A percentile compares a stretch with the other conserved stretches of the same genome.
phyloP scores from a whole-genome alignment of 2,329 filamentous ascomycete species.

The Atkinsonella texensis region DNA sequence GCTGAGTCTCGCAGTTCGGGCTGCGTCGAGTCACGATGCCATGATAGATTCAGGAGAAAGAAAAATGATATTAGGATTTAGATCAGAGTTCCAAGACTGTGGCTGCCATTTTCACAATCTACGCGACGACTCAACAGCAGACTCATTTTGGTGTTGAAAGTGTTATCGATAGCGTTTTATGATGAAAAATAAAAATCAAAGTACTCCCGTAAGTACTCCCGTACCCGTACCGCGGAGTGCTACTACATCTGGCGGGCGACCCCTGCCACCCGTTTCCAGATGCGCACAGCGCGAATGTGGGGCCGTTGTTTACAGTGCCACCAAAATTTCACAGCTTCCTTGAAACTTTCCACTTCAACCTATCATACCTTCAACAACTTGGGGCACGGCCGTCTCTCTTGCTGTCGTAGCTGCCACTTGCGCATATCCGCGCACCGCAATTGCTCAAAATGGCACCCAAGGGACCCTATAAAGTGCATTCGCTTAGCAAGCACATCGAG shows the following conservation, averaged over 20 bases:
- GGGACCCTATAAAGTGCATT: constrained; percentile 23
- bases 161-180: not conserved
- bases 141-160: not conserved
- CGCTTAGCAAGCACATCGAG: constrained; percentile 25
- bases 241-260: not conserved
- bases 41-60: not conserved
- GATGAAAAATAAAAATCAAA: too few relatives aligned
- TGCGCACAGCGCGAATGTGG: constrained; percentile 5
- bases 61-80: not conserved
- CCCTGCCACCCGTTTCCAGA: not conserved
- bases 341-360: constrained; percentile 7
- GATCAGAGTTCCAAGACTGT: not conserved
- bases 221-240: too few relatives aligned
- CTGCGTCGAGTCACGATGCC: not conserved
- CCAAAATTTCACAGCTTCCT: constrained; percentile 8
- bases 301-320: not conserved
- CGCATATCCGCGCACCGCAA: not conserved
- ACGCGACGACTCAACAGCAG: not conserved
- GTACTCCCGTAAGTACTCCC: too few relatives aligned
- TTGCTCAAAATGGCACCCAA: constrained; percentile 24
- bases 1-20: not conserved
- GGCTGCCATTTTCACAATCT: not conserved
- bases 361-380: not conserved
- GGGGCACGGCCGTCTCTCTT: not conserved
- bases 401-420: constrained; percentile 1